Evolutionary conservation across 1,284 basidiomycete species (phyloP), one percentile per base, ranked within the genome.

Genomic region (Microstroma glucosiphilum): DNA sequence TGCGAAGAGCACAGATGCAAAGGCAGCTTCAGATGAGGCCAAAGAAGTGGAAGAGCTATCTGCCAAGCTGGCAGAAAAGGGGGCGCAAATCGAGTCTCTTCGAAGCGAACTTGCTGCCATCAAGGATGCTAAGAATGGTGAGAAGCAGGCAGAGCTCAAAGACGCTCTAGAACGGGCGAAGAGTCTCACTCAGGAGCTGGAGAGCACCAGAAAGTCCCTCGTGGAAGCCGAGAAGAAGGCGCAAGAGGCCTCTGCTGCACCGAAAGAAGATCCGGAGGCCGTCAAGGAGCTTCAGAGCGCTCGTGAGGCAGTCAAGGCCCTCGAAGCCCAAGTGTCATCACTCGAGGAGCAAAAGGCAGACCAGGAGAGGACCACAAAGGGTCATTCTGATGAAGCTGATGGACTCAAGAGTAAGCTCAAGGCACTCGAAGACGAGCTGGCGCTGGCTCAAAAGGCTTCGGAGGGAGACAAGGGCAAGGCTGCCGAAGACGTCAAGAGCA

Each of bases 21-120:
- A 6, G 6, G 21, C 43, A 48, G 15, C 43, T 21, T 4, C 15
- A 17, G 13, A 12, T 12, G 43, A 4, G 17, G 43, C 43, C 6
- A 23, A 48, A 12, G 15, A 60, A n/a, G 62, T 48, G n/a, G 46
- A 60, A 19, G 43, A 40, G 60, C 15, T n/a, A 17, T 46, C 43
- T 1, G 42, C 26, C 15, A 12, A 54, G 17, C 53, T 62, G 6
- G 40, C 60, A 1, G 15, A 63, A 15, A 55, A 66, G 21, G 60
- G 59, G 2, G 58, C 51, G 30, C 69, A 63, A 23, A 58, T 68
- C 26, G 26, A 60, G 23, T 63, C 65, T 42, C 58, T 69, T 42
- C 59, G 67, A 60, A 42, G 25, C 21, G 51, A 54, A 4, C 51
- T 54, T 6, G 19, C 7, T 6, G 26, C n/a, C 6, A 25, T 25